phyloP scores from a whole-genome alignment of 2,329 filamentous ascomycete species.

The Aureobasidium namibiae region DNA sequence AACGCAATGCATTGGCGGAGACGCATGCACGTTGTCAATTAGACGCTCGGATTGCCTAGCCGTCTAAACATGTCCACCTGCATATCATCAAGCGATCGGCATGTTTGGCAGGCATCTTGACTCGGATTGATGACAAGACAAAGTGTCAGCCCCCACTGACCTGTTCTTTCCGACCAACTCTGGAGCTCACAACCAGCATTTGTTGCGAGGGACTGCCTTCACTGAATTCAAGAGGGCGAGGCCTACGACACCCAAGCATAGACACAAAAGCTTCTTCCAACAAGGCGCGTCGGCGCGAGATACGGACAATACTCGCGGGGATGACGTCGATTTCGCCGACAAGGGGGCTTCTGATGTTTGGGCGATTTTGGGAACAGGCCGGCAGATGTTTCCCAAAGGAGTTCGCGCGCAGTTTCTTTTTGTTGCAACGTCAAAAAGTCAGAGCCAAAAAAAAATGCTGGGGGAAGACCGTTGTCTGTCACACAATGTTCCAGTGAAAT shows the following conservation, averaged over 20 bases:
- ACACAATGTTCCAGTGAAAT: neutral
- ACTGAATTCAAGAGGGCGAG: neutral
- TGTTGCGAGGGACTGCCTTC: neutral
- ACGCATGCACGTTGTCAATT: slow-evolving; percentile 8
- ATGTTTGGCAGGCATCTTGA: neutral
- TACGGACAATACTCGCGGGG: neutral
- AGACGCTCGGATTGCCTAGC: slow-evolving; percentile 5
- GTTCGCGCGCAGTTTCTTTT: neutral
- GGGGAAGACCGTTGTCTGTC: neutral
- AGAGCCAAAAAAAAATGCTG: neutral
- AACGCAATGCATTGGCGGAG: neutral
- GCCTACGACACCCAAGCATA: neutral
- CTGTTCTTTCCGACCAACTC: neutral
- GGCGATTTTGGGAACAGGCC: neutral
- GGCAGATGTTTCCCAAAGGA: neutral
- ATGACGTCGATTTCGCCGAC: neutral
- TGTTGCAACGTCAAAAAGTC: neutral
- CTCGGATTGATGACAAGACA: neutral
- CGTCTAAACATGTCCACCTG: slow-evolving; percentile 6
- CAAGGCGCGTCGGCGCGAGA: neutral
- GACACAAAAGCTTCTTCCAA: neutral
- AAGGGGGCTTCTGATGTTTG: neutral
- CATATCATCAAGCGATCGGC: slow-evolving; percentile 7
- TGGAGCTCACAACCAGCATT: neutral
- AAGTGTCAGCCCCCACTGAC: neutral